Evolutionary conservation across 176 grass and related monocot species (phyloP), one percentile per base, ranked within the genome.

Genomic region (Oryza glumipatula): DNA sequence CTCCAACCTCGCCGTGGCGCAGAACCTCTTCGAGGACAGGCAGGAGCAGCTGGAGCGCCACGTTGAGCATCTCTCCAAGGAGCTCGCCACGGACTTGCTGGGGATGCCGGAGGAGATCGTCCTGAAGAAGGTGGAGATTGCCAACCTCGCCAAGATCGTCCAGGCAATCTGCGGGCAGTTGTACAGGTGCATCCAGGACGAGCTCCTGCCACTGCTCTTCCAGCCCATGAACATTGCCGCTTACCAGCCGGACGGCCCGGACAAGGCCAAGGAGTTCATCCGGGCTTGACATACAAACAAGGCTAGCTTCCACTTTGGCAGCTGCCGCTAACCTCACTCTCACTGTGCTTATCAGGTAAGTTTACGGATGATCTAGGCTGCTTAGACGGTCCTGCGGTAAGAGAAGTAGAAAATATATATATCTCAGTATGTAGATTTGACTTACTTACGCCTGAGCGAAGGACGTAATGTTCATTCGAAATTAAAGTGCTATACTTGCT

Each of bases 121-220:
- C 45, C 23, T 15, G 13, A 4, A 63, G 23, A 90, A 51, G 82
- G 4, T 24, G 45, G 22, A 84, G 35, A 72, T 73, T 0, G 41
- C 77, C 51, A 77, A 79, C 60, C 61, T 86, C 28, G 32, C 72
- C 47, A 82, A 67, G 45, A 32, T 86, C 56, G 77, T 90, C 21
- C 71, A 82, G 67, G 72, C 68, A 7, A 78, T 69, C 72, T 90
- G 83, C 71, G 76, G 16, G 82, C 56, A 77, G 61, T 77, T 90
- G 83, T 90, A 90, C 22, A 69, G 61, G 51, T 68, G 74, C 79
- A 90, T 90, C 76, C 65, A 90, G 72, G 84, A 90, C 58, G 84
- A 90, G 43, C 70, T 90, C 21, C 80, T 90, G 71, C 84, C 78
- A 24, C 67, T 63, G 51, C 85, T 90, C 51, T 26, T 63, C 3